phyloP scores from a whole-genome alignment of 2,329 filamentous ascomycete species.

The Sporothrix sp. region DNA sequence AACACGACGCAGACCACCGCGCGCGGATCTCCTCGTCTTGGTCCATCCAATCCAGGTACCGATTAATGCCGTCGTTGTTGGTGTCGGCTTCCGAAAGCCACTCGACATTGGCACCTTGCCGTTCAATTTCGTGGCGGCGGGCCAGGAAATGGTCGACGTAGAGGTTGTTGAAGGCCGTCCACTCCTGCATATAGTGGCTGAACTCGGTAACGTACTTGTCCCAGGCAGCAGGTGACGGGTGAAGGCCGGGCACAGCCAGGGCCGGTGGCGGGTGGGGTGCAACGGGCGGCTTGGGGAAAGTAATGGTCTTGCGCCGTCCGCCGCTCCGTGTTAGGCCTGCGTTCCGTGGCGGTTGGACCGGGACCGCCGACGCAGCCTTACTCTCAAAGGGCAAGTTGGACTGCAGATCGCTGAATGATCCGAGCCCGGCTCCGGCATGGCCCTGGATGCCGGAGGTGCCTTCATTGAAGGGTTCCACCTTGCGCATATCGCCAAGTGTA shows the following conservation, averaged over 20 bases:
- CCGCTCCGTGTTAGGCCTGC: not conserved
- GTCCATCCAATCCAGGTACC: conserved; percentile 51
- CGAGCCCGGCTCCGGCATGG: conserved; percentile 31
- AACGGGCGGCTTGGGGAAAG: conserved; percentile 39
- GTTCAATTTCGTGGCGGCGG: conserved; percentile 36
- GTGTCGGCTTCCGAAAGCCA: conserved; percentile 37
- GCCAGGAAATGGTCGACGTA: conserved; percentile 48
- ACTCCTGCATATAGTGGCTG: conserved; percentile 42
- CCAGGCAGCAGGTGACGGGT: conserved; percentile 36
- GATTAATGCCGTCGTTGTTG: conserved; percentile 36
- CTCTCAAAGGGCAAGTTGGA: conserved; percentile 49
- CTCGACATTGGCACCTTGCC: conserved; percentile 32
- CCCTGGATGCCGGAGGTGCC: conserved; percentile 22
- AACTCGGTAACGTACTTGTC: conserved; percentile 45
- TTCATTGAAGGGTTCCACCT: conserved; percentile 44
- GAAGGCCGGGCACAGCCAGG: conserved; percentile 34
- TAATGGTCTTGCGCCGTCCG: conserved; percentile 28
- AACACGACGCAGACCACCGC: conserved; percentile 50
- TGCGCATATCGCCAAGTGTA: conserved; percentile 45
- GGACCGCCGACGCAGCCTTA: conserved; percentile 26
- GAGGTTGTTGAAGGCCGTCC: conserved; percentile 40
- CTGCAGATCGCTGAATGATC: conserved; percentile 46
- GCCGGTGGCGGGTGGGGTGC: conserved; percentile 39
- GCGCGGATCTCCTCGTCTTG: conserved; percentile 55
- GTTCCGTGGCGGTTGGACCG: no score